Conservation (phyloP, 148 eudicot species). For the Spergularia marina region DNA sequence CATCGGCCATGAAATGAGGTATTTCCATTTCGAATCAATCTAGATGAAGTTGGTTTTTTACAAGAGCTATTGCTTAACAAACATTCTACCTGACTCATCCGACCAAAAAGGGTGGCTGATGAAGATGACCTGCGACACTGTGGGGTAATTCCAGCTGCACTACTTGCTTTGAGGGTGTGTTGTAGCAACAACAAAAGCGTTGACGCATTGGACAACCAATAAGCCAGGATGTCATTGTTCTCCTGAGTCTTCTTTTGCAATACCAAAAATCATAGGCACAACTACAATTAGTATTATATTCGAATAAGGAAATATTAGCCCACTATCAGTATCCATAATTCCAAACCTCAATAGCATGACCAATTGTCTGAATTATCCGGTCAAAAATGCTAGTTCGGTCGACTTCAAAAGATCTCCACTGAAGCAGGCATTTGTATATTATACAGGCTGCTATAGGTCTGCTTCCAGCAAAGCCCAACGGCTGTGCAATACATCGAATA, state of each 20-base stretch:
- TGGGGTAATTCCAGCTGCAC: slow-evolving; percentile 84
- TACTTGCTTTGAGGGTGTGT: slow-evolving; percentile 92
- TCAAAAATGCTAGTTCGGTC: slow-evolving; percentile 92
- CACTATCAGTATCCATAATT: slow-evolving; percentile 10
- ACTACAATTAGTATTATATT: slow-evolving; percentile 3
- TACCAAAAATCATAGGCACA: background rate
- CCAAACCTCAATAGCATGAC: slow-evolving; percentile 89
- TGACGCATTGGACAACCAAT: slow-evolving; percentile 97
- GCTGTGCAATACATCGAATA: slow-evolving; percentile 69
- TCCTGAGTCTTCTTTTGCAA: slow-evolving; percentile 63
- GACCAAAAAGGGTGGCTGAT: slow-evolving; percentile 73
- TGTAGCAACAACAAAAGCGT: slow-evolving; percentile 85
- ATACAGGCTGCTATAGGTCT: slow-evolving; percentile 93
- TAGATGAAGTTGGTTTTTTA: background rate
- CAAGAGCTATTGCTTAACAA: slow-evolving; percentile 4
- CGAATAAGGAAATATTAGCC: background rate
- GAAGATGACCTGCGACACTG: slow-evolving; percentile 81
- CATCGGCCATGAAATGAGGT: background rate
- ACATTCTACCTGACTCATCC: slow-evolving; percentile 60
- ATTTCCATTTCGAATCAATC: background rate
- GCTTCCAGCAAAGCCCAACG: slow-evolving; percentile 72
- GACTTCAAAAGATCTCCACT: slow-evolving; percentile 99
- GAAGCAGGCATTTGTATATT: slow-evolving; percentile 90
- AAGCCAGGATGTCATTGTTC: slow-evolving; percentile 79
- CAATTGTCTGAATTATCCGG: slow-evolving; percentile 83